phyloP scores from a whole-genome alignment of 352 stramenopile species.

The Phytophthora constricta region DNA sequence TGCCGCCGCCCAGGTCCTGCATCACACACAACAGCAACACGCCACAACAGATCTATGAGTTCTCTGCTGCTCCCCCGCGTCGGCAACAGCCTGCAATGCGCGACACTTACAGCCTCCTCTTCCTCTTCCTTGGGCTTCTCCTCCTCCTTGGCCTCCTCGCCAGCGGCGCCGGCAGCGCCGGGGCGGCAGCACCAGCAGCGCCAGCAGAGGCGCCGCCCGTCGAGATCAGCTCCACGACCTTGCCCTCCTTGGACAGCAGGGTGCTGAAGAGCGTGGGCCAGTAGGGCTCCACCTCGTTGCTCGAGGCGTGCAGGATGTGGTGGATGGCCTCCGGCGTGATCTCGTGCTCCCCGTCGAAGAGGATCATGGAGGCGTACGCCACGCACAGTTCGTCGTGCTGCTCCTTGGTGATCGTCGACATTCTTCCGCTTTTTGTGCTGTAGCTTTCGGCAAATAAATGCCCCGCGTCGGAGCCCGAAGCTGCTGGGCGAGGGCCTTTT shows the following conservation, averaged over 20 bases:
- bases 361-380: slow-evolving; percentile 84
- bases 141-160: slow-evolving; percentile 62
- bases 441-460: slow-evolving; percentile 61
- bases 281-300: slow-evolving; percentile 88
- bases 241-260: slow-evolving; percentile 80
- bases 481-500: slow-evolving; percentile 26
- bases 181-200: slow-evolving; percentile 43
- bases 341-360: slow-evolving; percentile 87
- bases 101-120: slow-evolving; percentile 59
- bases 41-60: no score
- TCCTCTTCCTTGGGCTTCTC: slow-evolving; percentile 69
- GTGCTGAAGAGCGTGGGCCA: slow-evolving; percentile 79
- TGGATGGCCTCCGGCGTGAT: slow-evolving; percentile 78
- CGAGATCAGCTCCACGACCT: slow-evolving; percentile 81
- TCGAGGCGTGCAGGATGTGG: slow-evolving; percentile 72
- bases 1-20: slow-evolving; percentile 67
- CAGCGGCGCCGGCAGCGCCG: slow-evolving; percentile 47
- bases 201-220: slow-evolving; percentile 60
- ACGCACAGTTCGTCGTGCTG: slow-evolving; percentile 88
- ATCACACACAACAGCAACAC: slow-evolving; percentile 12
- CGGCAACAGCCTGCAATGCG: background rate
- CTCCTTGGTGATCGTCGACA: slow-evolving; percentile 84
- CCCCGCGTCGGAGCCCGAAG: slow-evolving; percentile 7
- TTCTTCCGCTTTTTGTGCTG: slow-evolving; percentile 57
- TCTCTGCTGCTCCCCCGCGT: background rate